Evolutionary conservation across 208 protist species (phyloP).

Genomic region (Trypanosoma rangeli): DNA sequence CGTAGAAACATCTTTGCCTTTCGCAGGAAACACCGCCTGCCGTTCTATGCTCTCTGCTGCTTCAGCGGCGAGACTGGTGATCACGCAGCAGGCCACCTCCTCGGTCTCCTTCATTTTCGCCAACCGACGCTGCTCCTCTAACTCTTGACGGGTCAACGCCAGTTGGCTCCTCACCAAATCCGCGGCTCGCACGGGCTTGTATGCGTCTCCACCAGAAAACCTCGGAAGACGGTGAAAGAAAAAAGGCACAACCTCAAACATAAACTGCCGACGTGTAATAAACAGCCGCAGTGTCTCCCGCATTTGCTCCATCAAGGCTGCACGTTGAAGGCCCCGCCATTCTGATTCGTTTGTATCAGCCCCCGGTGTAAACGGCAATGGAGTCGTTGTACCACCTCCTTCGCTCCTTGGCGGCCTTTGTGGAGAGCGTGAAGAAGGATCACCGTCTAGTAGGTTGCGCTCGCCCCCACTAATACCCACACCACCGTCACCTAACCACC

Average conservation of each 20-base stretch:
- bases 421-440: neutral
- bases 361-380: neutral
- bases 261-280: conserved; percentile 51
- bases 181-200: conserved; percentile 42
- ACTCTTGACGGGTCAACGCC: conserved; percentile 42
- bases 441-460: neutral
- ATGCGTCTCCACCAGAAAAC: conserved; percentile 62
- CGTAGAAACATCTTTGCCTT: conserved; percentile 7
- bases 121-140: conserved; percentile 38
- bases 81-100: conserved; percentile 60
- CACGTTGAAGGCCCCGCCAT: conserved; percentile 9
- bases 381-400: neutral
- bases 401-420: neutral
- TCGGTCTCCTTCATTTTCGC: conserved; percentile 45
- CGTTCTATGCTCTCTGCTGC: conserved; percentile 45
- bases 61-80: conserved; percentile 57
- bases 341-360: conserved; percentile 14
- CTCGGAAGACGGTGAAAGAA: conserved; percentile 65
- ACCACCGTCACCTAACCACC: conserved; percentile 14
- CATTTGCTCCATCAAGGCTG: conserved; percentile 38
- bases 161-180: conserved; percentile 32
- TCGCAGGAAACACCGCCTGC: conserved; percentile 9
- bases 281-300: conserved; percentile 46
- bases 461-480: neutral
- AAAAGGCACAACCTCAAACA: conserved; percentile 44